Conservation (phyloP, 805 yeast genomes). For the Scheffersomyces stipitis region DNA sequence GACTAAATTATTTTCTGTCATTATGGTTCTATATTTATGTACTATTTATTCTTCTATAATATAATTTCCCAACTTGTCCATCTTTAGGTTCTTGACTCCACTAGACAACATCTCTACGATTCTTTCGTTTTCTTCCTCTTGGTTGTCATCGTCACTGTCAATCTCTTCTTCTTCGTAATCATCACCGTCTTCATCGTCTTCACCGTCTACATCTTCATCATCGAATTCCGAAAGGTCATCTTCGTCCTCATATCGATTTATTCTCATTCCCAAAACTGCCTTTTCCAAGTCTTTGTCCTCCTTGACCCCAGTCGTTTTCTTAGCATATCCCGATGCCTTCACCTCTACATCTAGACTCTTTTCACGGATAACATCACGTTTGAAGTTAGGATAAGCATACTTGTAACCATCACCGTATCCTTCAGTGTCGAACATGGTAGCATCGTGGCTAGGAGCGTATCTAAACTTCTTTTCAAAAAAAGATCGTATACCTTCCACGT, state of each 20-base stretch:
- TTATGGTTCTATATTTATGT: too few species aligned
- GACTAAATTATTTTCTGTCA: constrained; percentile 1
- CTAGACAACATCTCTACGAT: constrained; percentile 68
- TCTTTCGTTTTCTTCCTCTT: constrained; percentile 44
- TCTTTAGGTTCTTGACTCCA: constrained; percentile 65
- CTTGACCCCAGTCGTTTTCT: constrained; percentile 31
- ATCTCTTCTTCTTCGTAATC: constrained; percentile 32
- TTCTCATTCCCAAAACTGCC: constrained; percentile 71
- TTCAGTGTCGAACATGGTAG: constrained; percentile 70
- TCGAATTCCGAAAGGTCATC: constrained; percentile 16
- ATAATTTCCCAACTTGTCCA: constrained; percentile 83
- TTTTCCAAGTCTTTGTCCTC: constrained; percentile 67
- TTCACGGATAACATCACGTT: constrained; percentile 68
- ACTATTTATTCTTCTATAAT: constrained; percentile 58
- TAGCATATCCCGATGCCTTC: constrained; percentile 83
- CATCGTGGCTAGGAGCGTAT: constrained; percentile 67
- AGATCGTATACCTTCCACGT: constrained; percentile 82
- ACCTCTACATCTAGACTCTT: constrained; percentile 80
- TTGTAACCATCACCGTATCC: constrained; percentile 81
- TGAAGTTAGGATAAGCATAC: constrained; percentile 75
- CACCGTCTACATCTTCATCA: constrained; percentile 39
- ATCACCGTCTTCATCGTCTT: constrained; percentile 44
- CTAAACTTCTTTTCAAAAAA: constrained; percentile 79
- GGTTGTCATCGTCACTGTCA: constrained; percentile 36
- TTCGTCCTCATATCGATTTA: constrained; percentile 25